Percentiles rank a stretch among this genome's conserved stretches.
phyloP scores from a whole-genome alignment of 2,329 filamentous ascomycete genomes.

The Alternaria ventricosa region DNA sequence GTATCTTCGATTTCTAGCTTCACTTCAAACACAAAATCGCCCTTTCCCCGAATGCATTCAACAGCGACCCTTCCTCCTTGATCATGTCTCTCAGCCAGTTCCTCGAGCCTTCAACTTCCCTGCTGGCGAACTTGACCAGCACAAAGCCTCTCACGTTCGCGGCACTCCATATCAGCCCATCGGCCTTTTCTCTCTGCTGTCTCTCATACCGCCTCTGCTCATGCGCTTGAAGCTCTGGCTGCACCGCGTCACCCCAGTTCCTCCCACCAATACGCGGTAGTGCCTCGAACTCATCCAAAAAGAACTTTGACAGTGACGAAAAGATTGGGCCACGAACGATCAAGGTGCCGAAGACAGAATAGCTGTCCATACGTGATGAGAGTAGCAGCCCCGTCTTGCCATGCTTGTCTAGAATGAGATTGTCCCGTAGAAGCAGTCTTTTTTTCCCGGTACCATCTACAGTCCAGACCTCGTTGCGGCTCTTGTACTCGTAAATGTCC shows the following conservation, averaged over 20 bases:
- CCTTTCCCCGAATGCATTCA: slow-evolving; percentile 76
- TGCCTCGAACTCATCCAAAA: slow-evolving; percentile 77
- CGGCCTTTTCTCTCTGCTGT: slow-evolving; percentile 61
- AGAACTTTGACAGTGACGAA: slow-evolving; percentile 71
- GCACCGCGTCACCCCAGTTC: slow-evolving; percentile 67
- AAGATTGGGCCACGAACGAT: slow-evolving; percentile 79
- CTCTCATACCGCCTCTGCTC: slow-evolving; percentile 61
- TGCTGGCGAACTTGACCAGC: slow-evolving; percentile 88
- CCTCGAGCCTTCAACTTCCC: slow-evolving; percentile 79
- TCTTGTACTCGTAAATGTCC: slow-evolving; percentile 79
- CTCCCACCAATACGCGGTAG: slow-evolving; percentile 83
- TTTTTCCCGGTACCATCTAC: slow-evolving; percentile 47
- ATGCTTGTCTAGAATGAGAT: slow-evolving; percentile 72
- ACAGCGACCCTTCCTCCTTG: slow-evolving; percentile 73
- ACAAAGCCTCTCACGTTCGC: slow-evolving; percentile 68
- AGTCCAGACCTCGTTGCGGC: slow-evolving; percentile 86
- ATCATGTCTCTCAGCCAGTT: slow-evolving; percentile 82
- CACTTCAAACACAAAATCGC: slow-evolving; percentile 71
- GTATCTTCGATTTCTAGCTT: not conserved
- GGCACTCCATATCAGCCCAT: slow-evolving; percentile 48
- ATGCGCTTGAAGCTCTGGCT: slow-evolving; percentile 44
- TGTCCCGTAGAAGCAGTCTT: slow-evolving; percentile 82
- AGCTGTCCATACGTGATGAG: slow-evolving; percentile 69
- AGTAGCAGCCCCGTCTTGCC: slow-evolving; percentile 36
- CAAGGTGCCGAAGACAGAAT: slow-evolving; percentile 82